phyloP scores from a whole-genome alignment of 352 stramenopile genomes.

The Thalassiosira pacifica region DNA sequence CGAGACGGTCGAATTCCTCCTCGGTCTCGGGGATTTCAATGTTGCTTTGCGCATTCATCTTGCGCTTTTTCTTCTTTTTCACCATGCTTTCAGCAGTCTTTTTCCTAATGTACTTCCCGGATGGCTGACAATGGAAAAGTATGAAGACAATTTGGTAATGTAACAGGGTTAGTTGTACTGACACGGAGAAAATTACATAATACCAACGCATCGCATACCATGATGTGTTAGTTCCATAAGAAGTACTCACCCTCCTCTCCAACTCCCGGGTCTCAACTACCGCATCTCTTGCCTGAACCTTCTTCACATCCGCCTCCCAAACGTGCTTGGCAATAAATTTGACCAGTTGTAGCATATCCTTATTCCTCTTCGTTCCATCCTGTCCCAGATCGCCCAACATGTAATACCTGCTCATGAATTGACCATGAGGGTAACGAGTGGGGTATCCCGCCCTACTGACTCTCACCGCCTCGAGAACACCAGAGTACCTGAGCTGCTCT shows the following conservation, averaged over 20 bases:
- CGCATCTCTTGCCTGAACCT: conserved; percentile 49
- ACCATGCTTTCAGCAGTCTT: conserved; percentile 2
- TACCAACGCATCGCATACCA: not conserved
- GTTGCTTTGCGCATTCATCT: conserved; percentile 63
- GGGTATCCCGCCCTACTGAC: conserved; percentile 93
- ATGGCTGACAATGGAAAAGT: not conserved
- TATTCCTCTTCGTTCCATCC: conserved; percentile 51
- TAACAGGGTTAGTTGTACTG: not conserved
- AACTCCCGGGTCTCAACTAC: conserved; percentile 18
- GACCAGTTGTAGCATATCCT: conserved; percentile 53
- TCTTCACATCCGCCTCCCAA: conserved; percentile 78
- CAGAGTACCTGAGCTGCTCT: conserved; percentile 92
- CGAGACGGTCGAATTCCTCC: conserved; percentile 78
- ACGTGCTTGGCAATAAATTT: conserved; percentile 72
- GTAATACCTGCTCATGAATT: conserved; percentile 87
- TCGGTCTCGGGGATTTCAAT: conserved; percentile 77
- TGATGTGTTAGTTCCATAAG: too few species aligned
- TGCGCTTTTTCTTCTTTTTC: conserved; percentile 59
- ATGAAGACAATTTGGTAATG: not conserved
- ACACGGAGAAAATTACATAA: not conserved
- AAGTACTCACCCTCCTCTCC: conserved; percentile 18
- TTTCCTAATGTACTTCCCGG: conserved; percentile 24
- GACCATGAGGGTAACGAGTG: conserved; percentile 91
- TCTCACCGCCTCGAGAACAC: conserved; percentile 95
- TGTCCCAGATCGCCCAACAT: conserved; percentile 62